Percentiles rank a stretch among this genome's conserved stretches.
phyloP scores from a whole-genome alignment of 2,329 filamentous ascomycete genomes.

The Canariomyces notabilis region DNA sequence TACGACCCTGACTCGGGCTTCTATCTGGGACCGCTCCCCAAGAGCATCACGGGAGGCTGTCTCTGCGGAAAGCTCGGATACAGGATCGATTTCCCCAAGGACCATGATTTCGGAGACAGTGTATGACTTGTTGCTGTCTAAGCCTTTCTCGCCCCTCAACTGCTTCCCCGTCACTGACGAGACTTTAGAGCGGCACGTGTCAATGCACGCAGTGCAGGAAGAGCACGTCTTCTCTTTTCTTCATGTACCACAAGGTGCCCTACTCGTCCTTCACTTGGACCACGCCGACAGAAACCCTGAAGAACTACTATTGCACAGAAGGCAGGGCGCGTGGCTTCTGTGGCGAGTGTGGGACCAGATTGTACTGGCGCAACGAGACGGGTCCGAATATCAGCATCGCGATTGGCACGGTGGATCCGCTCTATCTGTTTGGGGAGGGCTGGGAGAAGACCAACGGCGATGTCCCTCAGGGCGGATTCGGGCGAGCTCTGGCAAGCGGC shows the following conservation, averaged over 20 bases:
- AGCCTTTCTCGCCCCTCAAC: neutral
- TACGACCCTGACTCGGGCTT: too few relatives aligned
- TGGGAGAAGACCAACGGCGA: constrained; percentile 12
- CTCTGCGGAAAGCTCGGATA: constrained; percentile 16
- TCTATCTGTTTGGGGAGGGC: constrained; percentile 19
- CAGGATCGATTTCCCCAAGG: constrained; percentile 12
- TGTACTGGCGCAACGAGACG: constrained; percentile 11
- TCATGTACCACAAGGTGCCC: constrained; percentile 16
- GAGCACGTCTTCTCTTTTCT: constrained; percentile 15
- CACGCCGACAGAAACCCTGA: constrained; percentile 23
- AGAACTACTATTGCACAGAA: constrained; percentile 20
- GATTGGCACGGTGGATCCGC: constrained; percentile 15
- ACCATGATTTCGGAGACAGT: constrained; percentile 16
- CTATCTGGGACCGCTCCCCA: constrained; percentile 16
- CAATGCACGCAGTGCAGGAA: constrained; percentile 20
- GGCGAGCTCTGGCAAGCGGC: constrained; percentile 10
- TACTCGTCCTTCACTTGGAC: constrained; percentile 11
- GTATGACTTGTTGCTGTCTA: constrained; percentile 1
- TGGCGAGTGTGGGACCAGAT: constrained; percentile 10
- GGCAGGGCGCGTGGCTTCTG: constrained; percentile 13
- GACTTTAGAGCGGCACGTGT: constrained; percentile 14
- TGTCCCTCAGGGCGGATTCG: constrained; percentile 16
- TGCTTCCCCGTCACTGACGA: neutral
- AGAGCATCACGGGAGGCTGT: constrained; percentile 18
- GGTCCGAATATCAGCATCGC: constrained; percentile 13